Percentiles rank a stretch among this genome's conserved stretches.
Evolutionary conservation across 75 land plant species (phyloP).

Genomic region (Ceratopteris richardii): DNA sequence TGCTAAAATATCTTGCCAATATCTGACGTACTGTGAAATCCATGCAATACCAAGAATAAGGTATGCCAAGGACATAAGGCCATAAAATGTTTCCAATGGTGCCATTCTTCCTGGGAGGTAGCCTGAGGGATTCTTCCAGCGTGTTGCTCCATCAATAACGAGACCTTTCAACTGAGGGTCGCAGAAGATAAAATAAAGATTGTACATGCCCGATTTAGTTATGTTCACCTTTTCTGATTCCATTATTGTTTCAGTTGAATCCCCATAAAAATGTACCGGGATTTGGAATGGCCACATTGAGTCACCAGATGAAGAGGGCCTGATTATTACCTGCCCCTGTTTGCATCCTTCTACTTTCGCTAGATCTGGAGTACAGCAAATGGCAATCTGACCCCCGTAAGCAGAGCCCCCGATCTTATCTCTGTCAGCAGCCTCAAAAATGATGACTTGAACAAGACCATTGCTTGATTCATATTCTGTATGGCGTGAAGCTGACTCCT

Average conservation of each 20-base stretch:
- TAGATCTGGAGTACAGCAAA: conserved; percentile 32
- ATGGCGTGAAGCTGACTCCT: conserved; percentile 24
- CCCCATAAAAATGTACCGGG: conserved; percentile 20
- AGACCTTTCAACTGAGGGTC: conserved; percentile 29
- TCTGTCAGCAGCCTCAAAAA: conserved; percentile 34
- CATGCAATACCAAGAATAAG: conserved; percentile 34
- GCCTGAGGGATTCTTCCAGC: conserved; percentile 43
- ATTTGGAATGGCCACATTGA: conserved; percentile 25
- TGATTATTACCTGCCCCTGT: conserved; percentile 29
- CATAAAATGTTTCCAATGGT: conserved; percentile 36
- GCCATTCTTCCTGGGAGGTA: conserved; percentile 47
- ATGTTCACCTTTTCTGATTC: conserved; percentile 13
- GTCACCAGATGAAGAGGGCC: conserved; percentile 19
- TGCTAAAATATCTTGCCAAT: conserved; percentile 38
- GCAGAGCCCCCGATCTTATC: conserved; percentile 42
- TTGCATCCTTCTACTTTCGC: conserved; percentile 18
- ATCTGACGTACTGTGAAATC: conserved; percentile 36
- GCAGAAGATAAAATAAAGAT: conserved; percentile 40
- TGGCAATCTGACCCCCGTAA: conserved; percentile 29
- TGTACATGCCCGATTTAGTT: conserved; percentile 35
- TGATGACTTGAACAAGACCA: conserved; percentile 38
- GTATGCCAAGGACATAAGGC: conserved; percentile 40
- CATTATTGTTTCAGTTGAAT: conserved; percentile 10
- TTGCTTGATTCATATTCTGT: no score
- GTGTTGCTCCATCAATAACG: conserved; percentile 23